Conservation (phyloP, 148 eudicot genomes). For the Limonium bicolor region DNA sequence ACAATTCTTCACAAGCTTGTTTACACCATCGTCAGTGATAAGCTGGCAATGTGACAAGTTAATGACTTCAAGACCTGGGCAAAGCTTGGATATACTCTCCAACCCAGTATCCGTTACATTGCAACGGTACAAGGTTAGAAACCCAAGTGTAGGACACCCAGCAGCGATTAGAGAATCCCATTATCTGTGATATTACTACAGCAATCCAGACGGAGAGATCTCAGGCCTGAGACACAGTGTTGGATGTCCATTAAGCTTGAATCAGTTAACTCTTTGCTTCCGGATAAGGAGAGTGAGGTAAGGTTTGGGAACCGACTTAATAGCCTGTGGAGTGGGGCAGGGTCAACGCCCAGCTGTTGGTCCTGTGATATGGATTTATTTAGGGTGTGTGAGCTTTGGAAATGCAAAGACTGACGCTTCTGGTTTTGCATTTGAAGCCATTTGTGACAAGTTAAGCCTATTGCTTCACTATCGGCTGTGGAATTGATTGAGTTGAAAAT, state of each 20-base stretch:
- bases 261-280: constrained; percentile 49
- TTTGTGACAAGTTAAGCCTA: constrained; percentile 58
- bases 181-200: constrained; percentile 38
- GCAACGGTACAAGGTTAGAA: constrained; percentile 47
- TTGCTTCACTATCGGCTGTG: constrained; percentile 37
- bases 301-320: constrained; percentile 35
- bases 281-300: constrained; percentile 34
- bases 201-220: constrained; percentile 34
- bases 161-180: constrained; percentile 29
- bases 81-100: constrained; percentile 30
- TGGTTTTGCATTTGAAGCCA: constrained; percentile 51
- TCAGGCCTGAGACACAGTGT: constrained; percentile 26
- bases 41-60: constrained; percentile 32
- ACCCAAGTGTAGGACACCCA: constrained; percentile 28
- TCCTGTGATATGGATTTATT: constrained; percentile 10
- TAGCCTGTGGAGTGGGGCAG: constrained; percentile 20
- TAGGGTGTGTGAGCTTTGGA: constrained; percentile 30
- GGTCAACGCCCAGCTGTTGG: constrained; percentile 9
- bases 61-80: constrained; percentile 29
- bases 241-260: constrained; percentile 22
- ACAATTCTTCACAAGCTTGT: constrained; percentile 27
- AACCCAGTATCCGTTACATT: constrained; percentile 34
- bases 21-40: constrained; percentile 40
- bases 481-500: constrained; percentile 28
- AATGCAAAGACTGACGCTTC: constrained; percentile 36